phyloP scores from a whole-genome alignment of 2,329 filamentous ascomycete genomes.

The Fusarium sp. region DNA sequence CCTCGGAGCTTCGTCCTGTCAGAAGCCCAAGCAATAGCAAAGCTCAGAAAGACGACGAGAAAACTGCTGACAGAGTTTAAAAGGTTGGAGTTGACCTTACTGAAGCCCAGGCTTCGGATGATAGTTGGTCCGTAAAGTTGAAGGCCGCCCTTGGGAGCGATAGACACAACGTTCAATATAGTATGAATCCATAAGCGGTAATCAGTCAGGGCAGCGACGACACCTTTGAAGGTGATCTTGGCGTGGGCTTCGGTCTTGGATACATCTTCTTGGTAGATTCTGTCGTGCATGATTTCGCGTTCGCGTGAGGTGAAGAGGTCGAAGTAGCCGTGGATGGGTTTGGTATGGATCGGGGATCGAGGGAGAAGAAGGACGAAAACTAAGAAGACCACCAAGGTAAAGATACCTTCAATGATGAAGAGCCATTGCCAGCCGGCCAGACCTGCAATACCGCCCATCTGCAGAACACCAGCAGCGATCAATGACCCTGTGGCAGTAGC shows the following conservation, averaged over 20 bases:
- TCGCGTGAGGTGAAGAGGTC: slow-evolving; percentile 37
- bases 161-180: slow-evolving; percentile 33
- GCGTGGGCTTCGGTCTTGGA: slow-evolving; percentile 35
- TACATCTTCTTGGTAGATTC: slow-evolving; percentile 34
- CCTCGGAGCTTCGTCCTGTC: slow-evolving; percentile 38
- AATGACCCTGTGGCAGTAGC: slow-evolving; percentile 30
- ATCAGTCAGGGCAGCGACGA: slow-evolving; percentile 15
- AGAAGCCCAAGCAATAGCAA: slow-evolving; percentile 26
- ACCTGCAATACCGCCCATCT: slow-evolving; percentile 33
- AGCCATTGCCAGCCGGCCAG: slow-evolving; percentile 39
- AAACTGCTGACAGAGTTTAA: slow-evolving; percentile 39
- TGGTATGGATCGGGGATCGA: slow-evolving; percentile 23
- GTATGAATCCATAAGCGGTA: slow-evolving; percentile 37
- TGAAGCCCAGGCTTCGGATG: slow-evolving; percentile 39
- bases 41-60: slow-evolving; percentile 32
- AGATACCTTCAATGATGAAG: slow-evolving; percentile 33
- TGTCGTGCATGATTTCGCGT: slow-evolving; percentile 27
- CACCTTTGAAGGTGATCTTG: neutral
- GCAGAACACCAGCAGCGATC: slow-evolving; percentile 31
- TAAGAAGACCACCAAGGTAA: slow-evolving; percentile 34
- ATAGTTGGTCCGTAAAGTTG: slow-evolving; percentile 41
- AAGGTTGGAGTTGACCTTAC: slow-evolving; percentile 39
- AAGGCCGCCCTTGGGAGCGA: slow-evolving; percentile 43
- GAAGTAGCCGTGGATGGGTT: slow-evolving; percentile 28
- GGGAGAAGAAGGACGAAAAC: slow-evolving; percentile 30